Evolutionary conservation across 148 eudicot genomes (phyloP).

Genomic region (Polygonum maritimum): DNA sequence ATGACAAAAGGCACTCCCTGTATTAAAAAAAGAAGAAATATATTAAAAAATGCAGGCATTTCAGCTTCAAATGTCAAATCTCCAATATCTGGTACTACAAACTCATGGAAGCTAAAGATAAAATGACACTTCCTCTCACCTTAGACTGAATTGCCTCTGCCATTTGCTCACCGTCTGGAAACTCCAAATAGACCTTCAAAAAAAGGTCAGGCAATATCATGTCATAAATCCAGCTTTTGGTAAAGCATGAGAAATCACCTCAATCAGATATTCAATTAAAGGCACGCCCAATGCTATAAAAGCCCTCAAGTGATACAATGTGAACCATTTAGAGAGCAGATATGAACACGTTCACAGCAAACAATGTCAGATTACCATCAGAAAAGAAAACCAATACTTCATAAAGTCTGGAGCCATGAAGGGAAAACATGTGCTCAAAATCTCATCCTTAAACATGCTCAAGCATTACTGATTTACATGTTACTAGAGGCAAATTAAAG

Average conservation of each 20-base stretch:
- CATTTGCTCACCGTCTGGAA: constrained; percentile 61
- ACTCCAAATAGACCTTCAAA: constrained; percentile 83
- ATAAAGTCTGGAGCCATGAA: not conserved
- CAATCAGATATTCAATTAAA: not conserved
- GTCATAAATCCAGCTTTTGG: not conserved
- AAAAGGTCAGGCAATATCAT: constrained; percentile 10
- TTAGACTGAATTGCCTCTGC: constrained; percentile 71
- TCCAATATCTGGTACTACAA: constrained; percentile 15
- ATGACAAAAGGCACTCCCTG: constrained; percentile 91
- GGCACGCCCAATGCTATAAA: not conserved
- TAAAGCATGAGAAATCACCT: not conserved
- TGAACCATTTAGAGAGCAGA: not conserved
- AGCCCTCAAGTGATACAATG: not conserved
- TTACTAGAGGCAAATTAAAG: not conserved
- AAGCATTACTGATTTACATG: too few relatives aligned
- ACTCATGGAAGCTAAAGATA: not conserved
- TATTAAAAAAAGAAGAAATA: not conserved
- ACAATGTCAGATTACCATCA: not conserved
- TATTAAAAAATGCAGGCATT: not conserved
- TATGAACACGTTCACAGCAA: not conserved
- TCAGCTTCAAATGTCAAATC: constrained; percentile 5
- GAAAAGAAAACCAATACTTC: not conserved
- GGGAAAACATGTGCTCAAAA: not conserved
- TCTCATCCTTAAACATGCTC: not conserved
- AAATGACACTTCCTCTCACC: constrained; percentile 28